Evolutionary conservation across 441 rosid species (phyloP).

Genomic region (Syzygium malaccense): DNA sequence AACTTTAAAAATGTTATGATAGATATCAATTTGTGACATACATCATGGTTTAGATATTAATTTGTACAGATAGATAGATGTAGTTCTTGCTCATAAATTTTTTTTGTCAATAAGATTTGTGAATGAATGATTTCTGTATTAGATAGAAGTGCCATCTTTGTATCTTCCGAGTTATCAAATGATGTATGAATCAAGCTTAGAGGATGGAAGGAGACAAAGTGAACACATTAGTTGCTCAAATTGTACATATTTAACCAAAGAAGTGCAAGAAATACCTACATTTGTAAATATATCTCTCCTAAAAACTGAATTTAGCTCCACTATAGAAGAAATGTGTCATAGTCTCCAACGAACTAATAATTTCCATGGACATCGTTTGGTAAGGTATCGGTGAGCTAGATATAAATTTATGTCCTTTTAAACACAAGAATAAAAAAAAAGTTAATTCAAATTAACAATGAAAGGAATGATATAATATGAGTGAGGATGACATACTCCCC

Average conservation of each 20-base stretch:
- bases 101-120: neutral
- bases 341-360: neutral
- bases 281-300: neutral
- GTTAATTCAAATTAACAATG: neutral
- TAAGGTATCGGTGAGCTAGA: neutral
- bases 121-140: neutral
- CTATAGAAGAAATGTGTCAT: neutral
- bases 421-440: neutral
- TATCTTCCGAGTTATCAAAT: neutral
- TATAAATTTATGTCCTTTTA: neutral
- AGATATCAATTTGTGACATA: neutral
- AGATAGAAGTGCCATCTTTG: neutral
- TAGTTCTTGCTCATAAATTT: neutral
- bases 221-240: neutral
- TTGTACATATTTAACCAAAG: neutral
- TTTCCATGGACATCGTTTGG: neutral
- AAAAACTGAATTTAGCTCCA: neutral
- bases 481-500: neutral
- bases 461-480: neutral
- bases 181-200: neutral
- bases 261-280: neutral
- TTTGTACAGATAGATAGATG: neutral
- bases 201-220: neutral
- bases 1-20: neutral
- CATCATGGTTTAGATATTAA: neutral